Base-by-base conservation (phyloP, 192 early-diverging fungal species). In the Coemansia sp. region DNA sequence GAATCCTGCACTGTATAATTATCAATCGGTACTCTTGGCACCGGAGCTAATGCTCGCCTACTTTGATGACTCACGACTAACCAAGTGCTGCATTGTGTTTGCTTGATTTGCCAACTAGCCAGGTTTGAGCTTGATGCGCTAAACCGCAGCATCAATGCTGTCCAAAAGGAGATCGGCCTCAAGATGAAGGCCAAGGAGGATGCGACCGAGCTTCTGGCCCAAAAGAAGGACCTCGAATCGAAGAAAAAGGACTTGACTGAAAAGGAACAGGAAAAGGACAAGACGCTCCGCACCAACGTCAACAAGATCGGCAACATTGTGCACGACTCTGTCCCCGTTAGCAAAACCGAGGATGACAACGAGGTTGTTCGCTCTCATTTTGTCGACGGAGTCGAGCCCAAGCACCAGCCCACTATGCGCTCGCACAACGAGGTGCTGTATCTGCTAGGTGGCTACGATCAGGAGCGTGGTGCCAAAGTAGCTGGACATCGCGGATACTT, bases 401-500 rank as follows among this genome's bases (percentile, higher is more conserved):
- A 80, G 66, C 89, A 90, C 73, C 81, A 87, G 67, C 78, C 87
- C 49, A 85, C 85, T 65, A 76, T 92, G 31, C 80, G 90, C 64
- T 91, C 93, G 20, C 98, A 99, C 83, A 94, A 98, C 73, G 97
- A 99, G 86, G 93, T 99, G 5, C 82, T 99, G 77, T 88, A 94
- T 70, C 90, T 93, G 68, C 85, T 98, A 46, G 94, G 88, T 65
- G 96, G 94, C 36, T 98, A 93, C 76, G 96, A 97, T 71, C 85
- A 89, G 64, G 89, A 92, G 61, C 87, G 96, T 71, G 96, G 95
- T 78, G 90, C 93, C 70, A 96, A 97, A 66, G 92, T 98, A 44
- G 96, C 98, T 29, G 96, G 97, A 16, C 98, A 99, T 87, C 96
- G 98, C 70, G 98, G 95, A n/a, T 99, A 96, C 79, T 99, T 99